phyloP scores from a whole-genome alignment of 2,329 filamentous ascomycete species.

The Cadophora sp. region DNA sequence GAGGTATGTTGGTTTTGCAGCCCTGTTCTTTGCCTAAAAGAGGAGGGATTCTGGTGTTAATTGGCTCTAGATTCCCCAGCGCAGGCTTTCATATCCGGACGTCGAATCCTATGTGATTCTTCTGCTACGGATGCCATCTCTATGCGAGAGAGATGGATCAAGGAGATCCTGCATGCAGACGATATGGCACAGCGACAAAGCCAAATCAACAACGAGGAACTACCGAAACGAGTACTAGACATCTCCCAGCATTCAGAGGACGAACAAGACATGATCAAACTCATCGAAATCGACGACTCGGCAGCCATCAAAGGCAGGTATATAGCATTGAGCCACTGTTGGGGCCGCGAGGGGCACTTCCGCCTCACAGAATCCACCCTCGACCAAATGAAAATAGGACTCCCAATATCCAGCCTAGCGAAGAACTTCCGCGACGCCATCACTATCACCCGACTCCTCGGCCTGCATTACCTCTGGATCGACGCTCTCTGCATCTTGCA shows the following conservation, averaged over 20 bases:
- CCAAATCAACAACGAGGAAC: background rate
- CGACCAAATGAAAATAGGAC: background rate
- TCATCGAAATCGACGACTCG: background rate
- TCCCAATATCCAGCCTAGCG: slow-evolving; percentile 1
- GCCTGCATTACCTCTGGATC: slow-evolving; percentile 15
- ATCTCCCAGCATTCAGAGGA: background rate
- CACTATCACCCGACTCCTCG: background rate
- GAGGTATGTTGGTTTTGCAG: background rate
- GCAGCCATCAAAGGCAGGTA: background rate
- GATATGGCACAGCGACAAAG: background rate
- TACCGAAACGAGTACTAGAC: slow-evolving; percentile 15
- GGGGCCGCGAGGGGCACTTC: slow-evolving; percentile 6
- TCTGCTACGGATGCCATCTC: background rate
- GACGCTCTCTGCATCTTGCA: slow-evolving; percentile 19
- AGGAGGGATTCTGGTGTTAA: background rate
- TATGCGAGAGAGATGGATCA: slow-evolving; percentile 13
- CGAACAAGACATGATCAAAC: background rate
- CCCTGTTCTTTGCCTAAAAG: background rate
- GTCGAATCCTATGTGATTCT: slow-evolving; percentile 3
- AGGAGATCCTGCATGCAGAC: slow-evolving; percentile 4
- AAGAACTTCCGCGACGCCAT: slow-evolving; percentile 18
- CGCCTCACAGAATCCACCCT: background rate
- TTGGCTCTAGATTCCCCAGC: background rate
- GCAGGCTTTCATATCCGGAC: background rate
- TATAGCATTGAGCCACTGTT: slow-evolving; percentile 16